Evolutionary conservation across 1,284 basidiomycete genomes (phyloP), one percentile per base, ranked within the genome.

Genomic region (Cryptococcus sp.): DNA sequence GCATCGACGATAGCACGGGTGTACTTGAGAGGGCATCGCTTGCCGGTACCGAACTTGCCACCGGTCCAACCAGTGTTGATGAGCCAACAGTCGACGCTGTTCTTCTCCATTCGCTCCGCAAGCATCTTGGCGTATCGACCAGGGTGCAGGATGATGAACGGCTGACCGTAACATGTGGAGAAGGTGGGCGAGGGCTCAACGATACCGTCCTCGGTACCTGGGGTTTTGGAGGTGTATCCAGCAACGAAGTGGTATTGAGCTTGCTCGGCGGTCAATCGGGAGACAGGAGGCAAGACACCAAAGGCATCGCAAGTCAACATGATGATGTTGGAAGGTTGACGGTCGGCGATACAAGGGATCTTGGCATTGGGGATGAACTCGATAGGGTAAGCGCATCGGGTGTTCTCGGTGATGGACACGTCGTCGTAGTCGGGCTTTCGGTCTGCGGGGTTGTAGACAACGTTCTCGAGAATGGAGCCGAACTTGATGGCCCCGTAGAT

Each of bases 21-120:
- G 83, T 89, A 92, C 78, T 91, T 91, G 81, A 97, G 87, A 29
- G 93, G 89, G 85, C 93, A 97, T 65, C 93, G 90, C 80, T 89
- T 90, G 67, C 91, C 91, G 37, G 78, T 79, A 57, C 95, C 95
- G 78, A 87, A 99, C 80, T 93, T 93, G 78, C 95, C 95, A 61
- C 91, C 89, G 57, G 91, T 89, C 95, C 95, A 99, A 72, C 95
- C 95, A 20, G 95, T 98, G 88, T 99, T 98, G 86, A 99, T 91
- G 74, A 99, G 85, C 92, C 92, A 99, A 83, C 94, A 97, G 80
- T 95, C 81, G 74, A 93, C 93, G 63, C 92, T 86, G 82, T 91
- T 84, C 80, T 88, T 85, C 59, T 87, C 81, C 95, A 99, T 99
- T 73, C 91, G 87, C 75, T 93, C 88, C 10, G 95, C 93, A 68